Base-by-base conservation (phyloP, 352 stramenopile species). In the Globisporangium iwayamae region DNA sequence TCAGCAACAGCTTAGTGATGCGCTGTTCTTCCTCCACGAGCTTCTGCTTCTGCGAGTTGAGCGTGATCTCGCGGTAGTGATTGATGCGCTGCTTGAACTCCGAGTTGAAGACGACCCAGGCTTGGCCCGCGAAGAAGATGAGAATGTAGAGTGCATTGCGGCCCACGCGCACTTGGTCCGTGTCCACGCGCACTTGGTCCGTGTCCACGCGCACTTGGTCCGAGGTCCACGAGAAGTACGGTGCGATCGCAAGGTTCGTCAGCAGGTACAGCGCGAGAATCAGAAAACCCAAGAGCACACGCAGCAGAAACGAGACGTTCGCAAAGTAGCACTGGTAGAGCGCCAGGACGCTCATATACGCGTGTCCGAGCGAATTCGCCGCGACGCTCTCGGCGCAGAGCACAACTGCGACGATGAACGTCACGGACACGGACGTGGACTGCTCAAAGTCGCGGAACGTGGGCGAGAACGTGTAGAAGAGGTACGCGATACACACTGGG, bases 31-130 rank as follows among this genome's bases (percentile, higher is more conserved):
- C 82, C 58, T 94, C 81, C 13, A 91, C 74, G 18, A 93, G 79
- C 57, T 94, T 93, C 48, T 94, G 85, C 67, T 90, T 90, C 62
- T 93, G 82, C 20, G 82, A 88, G 68, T 92, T 85, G 53, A 91
- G 73, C 34, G 83, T 92, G 65, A 91, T 89, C 56, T 93, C 84
- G 0, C 84, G 76, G 64, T 90, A 91, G 61, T 95, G 82, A 53
- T 94, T 92, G 70, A 93, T 93, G n/a, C 87, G 85, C 52, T 93
- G 81, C 59, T 93, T 94, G 66, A 89, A 93, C 62, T 93, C 84
- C 30, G 81, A 91, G 52, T 91, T 89, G 66, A 94, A 90, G 2
- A 96, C 81, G n/a, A 91, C 83, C 83, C 85, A 91, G 2, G 81
- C 79, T 47, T 94, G 84, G 5, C 76, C 81, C 1, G 64, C 75